A percentile compares a stretch with the other conserved stretches of the same genome.
Evolutionary conservation across 768 basidiomycete genomes (phyloP).

Genomic region (Amanita molliuscula): DNA sequence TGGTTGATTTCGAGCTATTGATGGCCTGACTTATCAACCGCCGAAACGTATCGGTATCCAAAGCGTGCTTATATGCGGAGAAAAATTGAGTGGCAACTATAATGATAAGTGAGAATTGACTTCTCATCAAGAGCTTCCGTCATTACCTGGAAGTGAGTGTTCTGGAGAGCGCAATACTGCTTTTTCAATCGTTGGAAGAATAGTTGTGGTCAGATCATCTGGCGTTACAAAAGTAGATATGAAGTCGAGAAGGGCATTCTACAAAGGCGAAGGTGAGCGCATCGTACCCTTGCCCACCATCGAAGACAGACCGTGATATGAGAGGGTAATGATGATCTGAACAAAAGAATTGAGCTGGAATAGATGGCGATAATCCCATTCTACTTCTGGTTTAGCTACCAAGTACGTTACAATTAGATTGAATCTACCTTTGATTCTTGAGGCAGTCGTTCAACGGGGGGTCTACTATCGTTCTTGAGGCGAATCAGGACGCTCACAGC

Average conservation of each 20-base stretch:
- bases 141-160: constrained; percentile 52
- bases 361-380: constrained; percentile 52
- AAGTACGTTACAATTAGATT: neutral
- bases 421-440: constrained; percentile 34
- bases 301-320: constrained; percentile 44
- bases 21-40: constrained; percentile 49
- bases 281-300: neutral
- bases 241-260: constrained; percentile 55
- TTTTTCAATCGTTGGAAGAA: constrained; percentile 74
- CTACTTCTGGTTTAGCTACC: constrained; percentile 22
- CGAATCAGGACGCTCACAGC: constrained; percentile 62
- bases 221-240: constrained; percentile 39
- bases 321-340: constrained; percentile 48
- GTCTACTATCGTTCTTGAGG: constrained; percentile 44
- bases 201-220: constrained; percentile 37
- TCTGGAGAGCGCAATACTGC: constrained; percentile 78
- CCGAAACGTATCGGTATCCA: constrained; percentile 38
- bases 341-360: constrained; percentile 49
- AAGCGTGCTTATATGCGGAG: constrained; percentile 35
- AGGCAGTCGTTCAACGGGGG: constrained; percentile 30
- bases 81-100: constrained; percentile 53
- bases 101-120: neutral
- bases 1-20: constrained; percentile 68
- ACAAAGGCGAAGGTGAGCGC: constrained; percentile 7
- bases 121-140: neutral